Evolutionary conservation across 768 basidiomycete genomes (phyloP).

Genomic region (Tubosaeta brunneosetosa): DNA sequence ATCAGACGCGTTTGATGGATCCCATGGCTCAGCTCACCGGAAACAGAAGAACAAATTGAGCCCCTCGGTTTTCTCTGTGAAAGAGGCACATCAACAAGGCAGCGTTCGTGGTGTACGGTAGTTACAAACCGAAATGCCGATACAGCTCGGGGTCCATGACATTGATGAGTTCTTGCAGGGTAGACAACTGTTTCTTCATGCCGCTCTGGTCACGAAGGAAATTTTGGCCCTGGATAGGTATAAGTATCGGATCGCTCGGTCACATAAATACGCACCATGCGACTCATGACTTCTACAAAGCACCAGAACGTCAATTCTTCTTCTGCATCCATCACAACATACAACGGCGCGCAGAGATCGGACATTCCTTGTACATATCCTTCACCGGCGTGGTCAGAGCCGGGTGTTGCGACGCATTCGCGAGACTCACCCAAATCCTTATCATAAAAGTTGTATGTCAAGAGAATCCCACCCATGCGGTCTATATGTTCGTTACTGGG

Average conservation of each 20-base stretch:
- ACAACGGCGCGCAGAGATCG: conserved; percentile 90
- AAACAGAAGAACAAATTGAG: conserved; percentile 98
- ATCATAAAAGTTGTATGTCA: conserved; percentile 90
- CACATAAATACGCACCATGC: conserved; percentile 62
- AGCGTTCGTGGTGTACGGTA: not conserved
- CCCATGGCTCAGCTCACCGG: conserved; percentile 50
- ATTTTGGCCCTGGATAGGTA: conserved; percentile 70
- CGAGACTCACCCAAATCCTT: conserved; percentile 69
- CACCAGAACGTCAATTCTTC: conserved; percentile 96
- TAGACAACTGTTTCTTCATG: conserved; percentile 91
- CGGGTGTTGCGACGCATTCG: not conserved
- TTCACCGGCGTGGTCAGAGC: conserved; percentile 28
- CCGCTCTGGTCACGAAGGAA: conserved; percentile 96
- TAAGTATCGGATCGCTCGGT: conserved; percentile 3
- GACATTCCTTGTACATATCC: conserved; percentile 99
- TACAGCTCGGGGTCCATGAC: conserved; percentile 97
- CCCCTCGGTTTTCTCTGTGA: conserved; percentile 77
- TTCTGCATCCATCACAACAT: conserved; percentile 85
- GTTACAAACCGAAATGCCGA: conserved; percentile 68
- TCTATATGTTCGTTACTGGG: conserved; percentile 91
- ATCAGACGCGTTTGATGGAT: not conserved
- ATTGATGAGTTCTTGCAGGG: conserved; percentile 83
- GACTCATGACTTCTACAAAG: conserved; percentile 90
- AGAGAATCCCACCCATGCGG: conserved; percentile 74
- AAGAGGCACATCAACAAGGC: not conserved